Evolutionary conservation across 352 stramenopile genomes (phyloP), one percentile per base, ranked within the genome.

Genomic region (Pythium biforme): DNA sequence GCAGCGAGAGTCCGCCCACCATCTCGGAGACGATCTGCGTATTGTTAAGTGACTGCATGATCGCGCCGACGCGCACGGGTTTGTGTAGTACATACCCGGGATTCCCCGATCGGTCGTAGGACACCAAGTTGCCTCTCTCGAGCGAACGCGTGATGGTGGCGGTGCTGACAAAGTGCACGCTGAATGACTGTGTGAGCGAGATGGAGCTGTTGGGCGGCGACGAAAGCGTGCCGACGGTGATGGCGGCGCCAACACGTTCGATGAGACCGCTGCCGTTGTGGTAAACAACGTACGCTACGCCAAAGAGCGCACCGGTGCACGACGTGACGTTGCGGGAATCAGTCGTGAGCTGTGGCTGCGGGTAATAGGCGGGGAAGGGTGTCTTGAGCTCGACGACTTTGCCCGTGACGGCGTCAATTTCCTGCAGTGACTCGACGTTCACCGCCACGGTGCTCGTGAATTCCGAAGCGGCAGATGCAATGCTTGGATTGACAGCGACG

Each of bases 21-120:
- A 81, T 79, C 37, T 83, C 75, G 0, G 70, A 59, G 15, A 83
- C 41, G 19, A 67, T 59, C 0, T 64, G 27, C 3, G 54, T 51
- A 0, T 11, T 41, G 25, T 45, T 33, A 2, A 47, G 27, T 14
- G 41, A 43, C 11, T 22, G 37, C 15, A 47, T 33, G 12, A 75
- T 1, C 9, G 72, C 23, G 15, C 75, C 75, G 7, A 81, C 73
- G 8, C 75, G 75, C 9, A 83, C 43, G 0, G 73, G 75, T 25
- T 55, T 59, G 25, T 81, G 70, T 10, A 64, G 33, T 19, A 69
- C 37, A 45, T 79, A 83, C 19, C 75, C 75, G 6, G 75, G 75
- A 22, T 77, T 81, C 0, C 75, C 75, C 0, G 75, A 83, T 2
- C 75, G 70, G 25, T 59, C 33, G 26, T 77, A 81, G 4, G 60